A percentile compares a stretch with the other conserved stretches of the same genome.
phyloP scores from a whole-genome alignment of 495 filamentous ascomycete species.

The Evansstolkia leycettana region DNA sequence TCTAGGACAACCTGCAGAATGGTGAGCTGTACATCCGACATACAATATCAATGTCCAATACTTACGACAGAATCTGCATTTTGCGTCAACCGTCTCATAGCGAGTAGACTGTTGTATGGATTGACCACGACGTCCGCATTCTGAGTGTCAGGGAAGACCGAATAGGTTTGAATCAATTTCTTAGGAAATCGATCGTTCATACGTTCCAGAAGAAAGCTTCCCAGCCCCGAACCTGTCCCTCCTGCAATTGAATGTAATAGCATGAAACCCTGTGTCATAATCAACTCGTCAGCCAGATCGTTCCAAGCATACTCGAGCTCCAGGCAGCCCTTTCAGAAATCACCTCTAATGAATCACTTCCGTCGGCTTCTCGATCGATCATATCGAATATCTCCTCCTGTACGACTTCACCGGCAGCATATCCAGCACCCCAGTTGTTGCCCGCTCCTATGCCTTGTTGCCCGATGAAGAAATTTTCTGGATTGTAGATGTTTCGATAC shows the following conservation, averaged over 20 bases:
- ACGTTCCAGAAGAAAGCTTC: constrained; percentile 87
- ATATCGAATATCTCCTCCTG: constrained; percentile 98
- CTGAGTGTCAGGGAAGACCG: constrained; percentile 88
- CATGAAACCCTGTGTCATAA: constrained; percentile 69
- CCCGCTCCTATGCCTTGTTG: constrained; percentile 86
- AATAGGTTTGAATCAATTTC: constrained; percentile 98
- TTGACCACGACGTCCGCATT: constrained; percentile 90
- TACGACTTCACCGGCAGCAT: constrained; percentile 79
- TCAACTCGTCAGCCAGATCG: background rate
- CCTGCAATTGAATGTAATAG: constrained; percentile 95
- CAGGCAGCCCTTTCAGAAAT: constrained; percentile 1
- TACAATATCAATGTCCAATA: background rate
- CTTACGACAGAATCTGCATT: constrained; percentile 88
- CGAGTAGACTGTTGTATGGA: constrained; percentile 90
- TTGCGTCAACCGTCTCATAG: constrained; percentile 82
- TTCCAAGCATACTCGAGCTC: background rate
- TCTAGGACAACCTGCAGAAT: constrained; percentile 69
- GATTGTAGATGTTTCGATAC: constrained; percentile 98
- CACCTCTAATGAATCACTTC: constrained; percentile 91
- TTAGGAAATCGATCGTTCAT: constrained; percentile 98
- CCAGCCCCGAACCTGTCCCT: constrained; percentile 88
- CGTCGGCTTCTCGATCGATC: constrained; percentile 97
- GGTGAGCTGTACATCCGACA: constrained; percentile 2
- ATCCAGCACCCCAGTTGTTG: constrained; percentile 97
- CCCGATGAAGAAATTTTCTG: constrained; percentile 94